phyloP scores from a whole-genome alignment of 352 stramenopile species.

The Halophytophthora polymorphica region DNA sequence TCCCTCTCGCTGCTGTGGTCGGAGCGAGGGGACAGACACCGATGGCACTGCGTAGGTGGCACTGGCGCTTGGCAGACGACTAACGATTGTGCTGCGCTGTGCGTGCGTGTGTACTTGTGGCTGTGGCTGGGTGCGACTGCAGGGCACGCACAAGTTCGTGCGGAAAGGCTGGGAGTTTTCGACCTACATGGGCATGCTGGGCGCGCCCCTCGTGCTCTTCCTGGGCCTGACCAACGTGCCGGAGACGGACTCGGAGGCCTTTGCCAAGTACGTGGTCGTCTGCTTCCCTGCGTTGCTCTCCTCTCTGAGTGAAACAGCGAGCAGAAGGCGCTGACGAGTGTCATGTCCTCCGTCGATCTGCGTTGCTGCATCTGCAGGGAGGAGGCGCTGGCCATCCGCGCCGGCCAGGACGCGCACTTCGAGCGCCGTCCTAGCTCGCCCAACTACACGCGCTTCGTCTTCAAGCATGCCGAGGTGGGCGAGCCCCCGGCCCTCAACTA shows the following conservation, averaged over 20 bases:
- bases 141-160: slow-evolving; percentile 78
- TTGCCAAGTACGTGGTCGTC: slow-evolving; percentile 47
- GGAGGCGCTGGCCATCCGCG: slow-evolving; percentile 54
- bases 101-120: too few relatives aligned
- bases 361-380: slow-evolving; percentile 30
- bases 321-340: background rate
- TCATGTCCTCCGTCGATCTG: too few relatives aligned
- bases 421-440: slow-evolving; percentile 42
- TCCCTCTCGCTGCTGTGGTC: too few relatives aligned
- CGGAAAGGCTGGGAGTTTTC: slow-evolving; percentile 86
- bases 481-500: slow-evolving; percentile 58
- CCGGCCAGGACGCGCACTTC: slow-evolving; percentile 44
- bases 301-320: background rate
- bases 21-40: too few relatives aligned
- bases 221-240: slow-evolving; percentile 76
- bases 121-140: background rate
- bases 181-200: slow-evolving; percentile 71
- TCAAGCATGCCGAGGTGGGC: slow-evolving; percentile 48
- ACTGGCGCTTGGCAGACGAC: too few relatives aligned
- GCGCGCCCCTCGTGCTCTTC: slow-evolving; percentile 67
- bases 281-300: background rate
- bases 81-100: too few relatives aligned
- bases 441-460: slow-evolving; percentile 37
- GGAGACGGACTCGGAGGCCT: slow-evolving; percentile 82
- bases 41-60: too few relatives aligned